Evolutionary conservation across 345 rosid genomes (phyloP), one percentile per base, ranked within the genome.

Genomic region (Gossypium ekmanianum): DNA sequence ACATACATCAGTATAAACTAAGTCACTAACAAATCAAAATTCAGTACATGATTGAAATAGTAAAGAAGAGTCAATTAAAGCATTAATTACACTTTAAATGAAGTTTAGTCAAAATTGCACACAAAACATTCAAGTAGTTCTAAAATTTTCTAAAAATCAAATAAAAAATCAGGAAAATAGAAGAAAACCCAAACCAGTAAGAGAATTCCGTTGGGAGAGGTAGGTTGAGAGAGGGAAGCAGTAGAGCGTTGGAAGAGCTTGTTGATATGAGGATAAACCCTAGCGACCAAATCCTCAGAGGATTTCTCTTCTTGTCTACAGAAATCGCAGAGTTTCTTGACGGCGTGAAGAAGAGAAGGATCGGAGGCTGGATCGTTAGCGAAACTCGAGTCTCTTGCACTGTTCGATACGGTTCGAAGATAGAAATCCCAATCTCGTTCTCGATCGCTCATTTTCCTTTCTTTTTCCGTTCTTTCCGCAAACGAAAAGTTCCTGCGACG

Each of bases 181-280:
- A 56, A 59, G 0, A 59, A 59, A 14, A 62, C 26, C 27, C 4
- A 8, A 56, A 92, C 97, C 84, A 91, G 89, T 76, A 92, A 87
- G 85, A 94, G 95, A 74, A 90, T 92, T 74, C 94, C 94, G 77
- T 83, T 80, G 26, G 97, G 76, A 9, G 88, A 78, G 16, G 66
- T 82, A 29, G 97, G 85, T 62, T 88, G 97, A 75, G 97, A 77
- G 54, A 90, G 77, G 8, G 97, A 91, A 80, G 92, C 80, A 9
- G 88, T 79, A 2, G 93, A 87, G 77, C 98, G 94, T 22, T 92
- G 98, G 76, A 94, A 94, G 75, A 91, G 86, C 84, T 87, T 92
- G 84, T 82, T 92, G 56, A 92, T 74, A 55, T 85, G 95, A 0
- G 95, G 94, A 81, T 87, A 92, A 78, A 88, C 85, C 84, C 98